These are phyloP conservation scores for Calamus simplicifolius DNA, from an alignment of 176 grass and related monocot genomes.

Conservation along the genomic window DNA sequence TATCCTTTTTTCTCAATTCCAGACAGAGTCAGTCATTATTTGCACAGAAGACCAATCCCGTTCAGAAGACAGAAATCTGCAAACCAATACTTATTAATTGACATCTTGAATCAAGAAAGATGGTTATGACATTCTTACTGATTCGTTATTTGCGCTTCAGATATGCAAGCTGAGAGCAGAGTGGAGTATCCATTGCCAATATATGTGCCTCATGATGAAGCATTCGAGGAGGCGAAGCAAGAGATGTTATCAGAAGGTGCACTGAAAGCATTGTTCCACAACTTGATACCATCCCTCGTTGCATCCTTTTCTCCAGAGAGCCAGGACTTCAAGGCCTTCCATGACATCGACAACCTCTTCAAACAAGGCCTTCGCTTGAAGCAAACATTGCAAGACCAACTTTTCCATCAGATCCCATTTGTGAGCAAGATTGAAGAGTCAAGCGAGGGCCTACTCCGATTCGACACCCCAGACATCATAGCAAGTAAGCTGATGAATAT, in stretches of 20 bases:
- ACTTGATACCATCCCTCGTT: slow-evolving; percentile 69
- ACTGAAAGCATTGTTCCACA: slow-evolving; percentile 82
- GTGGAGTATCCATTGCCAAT: slow-evolving; percentile 62
- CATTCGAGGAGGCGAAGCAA: slow-evolving; percentile 84
- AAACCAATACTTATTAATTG: too few species aligned
- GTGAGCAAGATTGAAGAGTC: slow-evolving; percentile 72
- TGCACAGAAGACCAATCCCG: too few species aligned
- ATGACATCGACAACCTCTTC: slow-evolving; percentile 98
- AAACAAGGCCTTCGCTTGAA: slow-evolving; percentile 87
- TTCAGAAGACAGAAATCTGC: too few species aligned
- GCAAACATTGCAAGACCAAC: slow-evolving; percentile 80
- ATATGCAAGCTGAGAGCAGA: slow-evolving; percentile 52
- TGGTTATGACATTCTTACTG: too few species aligned
- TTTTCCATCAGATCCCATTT: slow-evolving; percentile 75
- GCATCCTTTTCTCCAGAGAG: slow-evolving; percentile 46
- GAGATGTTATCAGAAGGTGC: slow-evolving; percentile 68
- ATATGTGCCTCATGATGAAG: slow-evolving; percentile 80
- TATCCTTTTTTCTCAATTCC: too few species aligned
- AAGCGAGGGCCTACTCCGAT: slow-evolving; percentile 70
- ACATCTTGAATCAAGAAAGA: too few species aligned
- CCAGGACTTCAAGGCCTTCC: slow-evolving; percentile 79
- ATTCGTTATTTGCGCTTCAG: slow-evolving; percentile 18
- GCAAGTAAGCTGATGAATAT: slow-evolving; percentile 40
- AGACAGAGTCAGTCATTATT: too few species aligned
- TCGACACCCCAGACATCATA: slow-evolving; percentile 87